Evolutionary conservation across 441 rosid species (phyloP).

Genomic region (Omphalea diandra): DNA sequence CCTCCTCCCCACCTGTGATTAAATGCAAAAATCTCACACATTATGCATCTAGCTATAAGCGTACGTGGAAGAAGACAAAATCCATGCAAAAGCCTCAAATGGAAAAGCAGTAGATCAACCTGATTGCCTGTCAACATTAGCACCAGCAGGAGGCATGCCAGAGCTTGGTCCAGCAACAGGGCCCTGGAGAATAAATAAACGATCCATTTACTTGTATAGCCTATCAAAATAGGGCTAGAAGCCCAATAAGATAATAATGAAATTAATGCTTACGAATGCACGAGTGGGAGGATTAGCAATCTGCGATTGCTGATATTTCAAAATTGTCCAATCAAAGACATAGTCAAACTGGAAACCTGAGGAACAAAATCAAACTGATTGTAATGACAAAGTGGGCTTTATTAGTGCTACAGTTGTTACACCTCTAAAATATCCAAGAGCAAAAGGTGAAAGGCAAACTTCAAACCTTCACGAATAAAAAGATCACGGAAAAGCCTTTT

Average conservation of each 20-base stretch:
- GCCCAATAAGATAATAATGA: neutral
- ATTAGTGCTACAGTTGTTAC: neutral
- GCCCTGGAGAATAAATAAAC: slow-evolving; percentile 28
- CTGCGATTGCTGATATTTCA: slow-evolving; percentile 97
- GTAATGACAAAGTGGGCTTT: neutral
- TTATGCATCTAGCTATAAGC: neutral
- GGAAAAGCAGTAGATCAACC: slow-evolving; percentile 26
- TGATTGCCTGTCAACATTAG: slow-evolving; percentile 36
- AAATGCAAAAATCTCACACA: neutral
- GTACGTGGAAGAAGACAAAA: neutral
- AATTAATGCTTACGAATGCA: slow-evolving; percentile 44
- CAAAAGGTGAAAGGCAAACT: slow-evolving; percentile 12
- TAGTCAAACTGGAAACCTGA: slow-evolving; percentile 96
- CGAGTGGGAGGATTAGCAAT: slow-evolving; percentile 70
- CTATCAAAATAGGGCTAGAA: neutral
- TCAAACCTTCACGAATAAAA: slow-evolving; percentile 93
- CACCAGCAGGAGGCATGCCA: slow-evolving; percentile 34
- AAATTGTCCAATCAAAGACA: slow-evolving; percentile 96
- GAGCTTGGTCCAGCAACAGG: slow-evolving; percentile 46
- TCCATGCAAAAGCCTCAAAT: neutral
- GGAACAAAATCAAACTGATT: slow-evolving; percentile 13
- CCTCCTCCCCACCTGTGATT: slow-evolving; percentile 63
- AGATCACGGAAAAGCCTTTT: slow-evolving; percentile 94
- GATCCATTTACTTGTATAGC: neutral
- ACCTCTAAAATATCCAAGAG: neutral